Evolutionary conservation across 805 yeast species (phyloP).

Genomic region (Spathaspora passalidarum): DNA sequence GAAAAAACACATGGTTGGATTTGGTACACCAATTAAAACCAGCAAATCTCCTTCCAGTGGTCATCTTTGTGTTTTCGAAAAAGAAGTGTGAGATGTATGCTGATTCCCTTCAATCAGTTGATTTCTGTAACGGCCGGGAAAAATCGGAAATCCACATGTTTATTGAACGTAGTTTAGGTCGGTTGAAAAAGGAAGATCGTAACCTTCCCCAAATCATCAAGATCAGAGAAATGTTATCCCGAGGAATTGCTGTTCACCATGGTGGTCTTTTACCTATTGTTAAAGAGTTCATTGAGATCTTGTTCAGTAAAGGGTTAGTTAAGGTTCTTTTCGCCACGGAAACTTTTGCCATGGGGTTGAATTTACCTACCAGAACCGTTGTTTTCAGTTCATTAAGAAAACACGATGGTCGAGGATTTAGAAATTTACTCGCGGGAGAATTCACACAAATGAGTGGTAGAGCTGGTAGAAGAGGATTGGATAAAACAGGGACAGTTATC

Average conservation of each 20-base stretch:
- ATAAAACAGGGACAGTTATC: slow-evolving; percentile 90
- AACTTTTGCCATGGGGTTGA: slow-evolving; percentile 98
- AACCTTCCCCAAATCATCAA: slow-evolving; percentile 88
- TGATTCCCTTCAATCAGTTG: slow-evolving; percentile 65
- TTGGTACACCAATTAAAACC: slow-evolving; percentile 68
- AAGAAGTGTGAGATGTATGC: slow-evolving; percentile 94
- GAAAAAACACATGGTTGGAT: slow-evolving; percentile 73
- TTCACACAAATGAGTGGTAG: slow-evolving; percentile 99
- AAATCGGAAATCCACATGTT: slow-evolving; percentile 92
- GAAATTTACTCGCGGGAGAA: slow-evolving; percentile 90
- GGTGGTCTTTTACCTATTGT: slow-evolving; percentile 93
- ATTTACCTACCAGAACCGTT: slow-evolving; percentile 94
- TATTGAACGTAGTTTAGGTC: slow-evolving; percentile 80
- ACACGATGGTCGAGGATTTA: slow-evolving; percentile 83
- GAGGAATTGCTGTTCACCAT: slow-evolving; percentile 96
- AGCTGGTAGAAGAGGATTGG: slow-evolving; percentile 97
- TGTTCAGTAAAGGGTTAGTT: slow-evolving; percentile 81
- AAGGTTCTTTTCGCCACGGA: slow-evolving; percentile 95
- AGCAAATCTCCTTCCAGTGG: slow-evolving; percentile 81
- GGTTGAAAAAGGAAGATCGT: slow-evolving; percentile 88
- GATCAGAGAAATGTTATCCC: slow-evolving; percentile 73
- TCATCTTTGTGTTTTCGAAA: slow-evolving; percentile 89
- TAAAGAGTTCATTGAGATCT: slow-evolving; percentile 87
- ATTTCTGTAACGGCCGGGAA: slow-evolving; percentile 81
- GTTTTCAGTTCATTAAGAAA: slow-evolving; percentile 82